Evolutionary conservation across 495 filamentous ascomycete species (phyloP).

Genomic region (Diplogelasinospora grovesii): DNA sequence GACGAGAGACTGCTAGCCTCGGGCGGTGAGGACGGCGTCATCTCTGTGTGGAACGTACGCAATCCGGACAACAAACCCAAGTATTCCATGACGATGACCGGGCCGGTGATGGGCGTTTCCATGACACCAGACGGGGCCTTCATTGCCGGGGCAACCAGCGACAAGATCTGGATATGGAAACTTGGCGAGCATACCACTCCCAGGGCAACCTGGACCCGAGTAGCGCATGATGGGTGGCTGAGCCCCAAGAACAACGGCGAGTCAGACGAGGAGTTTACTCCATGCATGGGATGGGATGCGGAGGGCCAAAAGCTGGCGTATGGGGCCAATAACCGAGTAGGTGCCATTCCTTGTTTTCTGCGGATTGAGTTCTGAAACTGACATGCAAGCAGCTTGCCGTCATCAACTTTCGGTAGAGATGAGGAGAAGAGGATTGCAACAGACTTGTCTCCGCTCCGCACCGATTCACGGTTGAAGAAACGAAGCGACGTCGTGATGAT

Average conservation of each 20-base stretch:
- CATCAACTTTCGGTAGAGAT: slow-evolving; percentile 37
- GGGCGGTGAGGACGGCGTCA: slow-evolving; percentile 54
- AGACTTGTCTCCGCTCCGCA: background rate
- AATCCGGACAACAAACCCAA: slow-evolving; percentile 48
- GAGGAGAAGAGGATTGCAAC: slow-evolving; percentile 1
- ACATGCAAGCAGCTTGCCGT: slow-evolving; percentile 34
- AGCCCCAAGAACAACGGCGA: slow-evolving; percentile 43
- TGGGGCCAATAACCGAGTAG: slow-evolving; percentile 62
- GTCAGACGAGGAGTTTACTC: slow-evolving; percentile 38
- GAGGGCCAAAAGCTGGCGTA: slow-evolving; percentile 70
- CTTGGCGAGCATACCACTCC: slow-evolving; percentile 58
- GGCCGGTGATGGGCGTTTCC: slow-evolving; percentile 53
- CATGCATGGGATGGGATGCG: slow-evolving; percentile 67
- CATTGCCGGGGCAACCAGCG: slow-evolving; percentile 60
- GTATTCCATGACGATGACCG: slow-evolving; percentile 51
- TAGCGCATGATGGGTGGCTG: slow-evolving; percentile 42
- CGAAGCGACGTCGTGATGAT: too few relatives aligned
- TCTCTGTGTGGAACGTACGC: slow-evolving; percentile 63
- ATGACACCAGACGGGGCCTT: slow-evolving; percentile 70
- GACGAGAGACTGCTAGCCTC: slow-evolving; percentile 47
- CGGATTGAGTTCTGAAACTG: slow-evolving; percentile 13
- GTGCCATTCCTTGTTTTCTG: slow-evolving; percentile 13
- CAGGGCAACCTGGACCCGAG: slow-evolving; percentile 54
- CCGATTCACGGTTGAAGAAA: too few relatives aligned
- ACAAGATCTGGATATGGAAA: slow-evolving; percentile 66